Evolutionary conservation across 2,329 filamentous ascomycete genomes (phyloP).

Genomic region (Trichophyton verrucosum): DNA sequence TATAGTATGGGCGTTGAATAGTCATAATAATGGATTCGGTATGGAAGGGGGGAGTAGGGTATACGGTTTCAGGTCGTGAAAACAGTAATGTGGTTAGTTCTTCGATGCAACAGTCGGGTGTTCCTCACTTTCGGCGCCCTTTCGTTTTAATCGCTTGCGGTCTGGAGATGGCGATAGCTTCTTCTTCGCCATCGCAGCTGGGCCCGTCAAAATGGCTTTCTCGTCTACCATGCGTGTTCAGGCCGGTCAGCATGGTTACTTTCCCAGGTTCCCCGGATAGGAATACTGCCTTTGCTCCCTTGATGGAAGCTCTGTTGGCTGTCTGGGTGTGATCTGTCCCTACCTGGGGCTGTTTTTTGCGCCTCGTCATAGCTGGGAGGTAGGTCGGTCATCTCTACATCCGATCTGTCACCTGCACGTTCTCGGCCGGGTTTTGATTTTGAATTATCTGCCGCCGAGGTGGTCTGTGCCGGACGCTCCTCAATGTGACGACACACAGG

Average conservation of each 20-base stretch:
- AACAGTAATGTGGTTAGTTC: background rate
- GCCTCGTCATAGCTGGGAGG: slow-evolving; percentile 11
- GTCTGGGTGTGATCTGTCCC: slow-evolving; percentile 14
- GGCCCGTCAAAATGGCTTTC: slow-evolving; percentile 10
- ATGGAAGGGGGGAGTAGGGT: background rate
- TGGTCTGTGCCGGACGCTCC: background rate
- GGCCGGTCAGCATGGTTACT: slow-evolving; percentile 17
- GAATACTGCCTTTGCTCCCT: background rate
- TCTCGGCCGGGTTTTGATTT: background rate
- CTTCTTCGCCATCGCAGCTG: background rate
- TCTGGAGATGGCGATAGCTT: slow-evolving; percentile 10
- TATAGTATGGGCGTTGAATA: background rate
- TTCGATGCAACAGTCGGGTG: background rate
- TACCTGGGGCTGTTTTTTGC: slow-evolving; percentile 19
- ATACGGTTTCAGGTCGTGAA: background rate
- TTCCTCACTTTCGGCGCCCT: slow-evolving; percentile 16
- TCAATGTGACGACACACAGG: slow-evolving; percentile 41
- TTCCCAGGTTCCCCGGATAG: slow-evolving; percentile 4
- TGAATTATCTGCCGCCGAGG: background rate
- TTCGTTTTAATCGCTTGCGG: slow-evolving; percentile 27
- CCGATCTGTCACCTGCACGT: background rate
- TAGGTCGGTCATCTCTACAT: slow-evolving; percentile 8
- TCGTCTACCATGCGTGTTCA: slow-evolving; percentile 21
- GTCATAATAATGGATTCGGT: background rate
- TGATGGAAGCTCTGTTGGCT: background rate